These are phyloP conservation scores for Aureoboletus auriporus DNA, from an alignment of 768 basidiomycete genomes.

Conservation along the genomic window DNA sequence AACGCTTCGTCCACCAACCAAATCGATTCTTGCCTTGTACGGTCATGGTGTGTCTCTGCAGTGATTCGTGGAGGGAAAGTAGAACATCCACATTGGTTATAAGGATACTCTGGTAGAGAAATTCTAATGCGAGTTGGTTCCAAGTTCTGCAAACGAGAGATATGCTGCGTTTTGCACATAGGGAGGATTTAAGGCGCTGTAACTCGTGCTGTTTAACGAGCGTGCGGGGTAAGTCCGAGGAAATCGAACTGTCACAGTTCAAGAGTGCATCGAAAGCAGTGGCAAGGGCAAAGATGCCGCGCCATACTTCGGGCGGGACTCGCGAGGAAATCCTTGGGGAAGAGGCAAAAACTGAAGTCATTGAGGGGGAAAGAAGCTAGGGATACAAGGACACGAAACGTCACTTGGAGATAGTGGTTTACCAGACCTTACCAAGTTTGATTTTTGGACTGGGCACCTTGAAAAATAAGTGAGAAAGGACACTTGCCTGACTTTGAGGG, in stretches of 20 bases:
- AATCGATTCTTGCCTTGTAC: constrained; percentile 3
- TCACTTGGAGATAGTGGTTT: not conserved
- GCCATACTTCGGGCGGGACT: constrained; percentile 29
- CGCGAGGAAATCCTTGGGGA: not conserved
- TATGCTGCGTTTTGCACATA: constrained; percentile 20
- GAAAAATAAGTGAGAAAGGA: constrained; percentile 2
- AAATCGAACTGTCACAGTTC: constrained; percentile 4
- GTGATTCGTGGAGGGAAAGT: constrained; percentile 10
- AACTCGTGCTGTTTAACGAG: constrained; percentile 17
- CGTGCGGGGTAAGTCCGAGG: constrained; percentile 17
- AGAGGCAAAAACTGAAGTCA: constrained; percentile 5
- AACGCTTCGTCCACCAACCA: constrained; percentile 27
- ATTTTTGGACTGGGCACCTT: not conserved
- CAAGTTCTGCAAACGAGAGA: constrained; percentile 23
- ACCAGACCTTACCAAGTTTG: not conserved
- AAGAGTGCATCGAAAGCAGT: constrained; percentile 12
- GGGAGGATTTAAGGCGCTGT: constrained; percentile 14
- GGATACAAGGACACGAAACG: not conserved
- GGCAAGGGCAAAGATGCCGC: constrained; percentile 21
- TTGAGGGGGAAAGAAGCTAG: not conserved
- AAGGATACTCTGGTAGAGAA: constrained; percentile 22
- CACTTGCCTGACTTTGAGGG: not conserved
- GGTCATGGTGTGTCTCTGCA: constrained; percentile 7
- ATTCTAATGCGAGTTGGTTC: constrained; percentile 18
- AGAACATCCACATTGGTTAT: constrained; percentile 18